These are phyloP conservation scores for Iris macrosiphon DNA, from an alignment of 106 monocot species.

Conservation along the genomic window DNA sequence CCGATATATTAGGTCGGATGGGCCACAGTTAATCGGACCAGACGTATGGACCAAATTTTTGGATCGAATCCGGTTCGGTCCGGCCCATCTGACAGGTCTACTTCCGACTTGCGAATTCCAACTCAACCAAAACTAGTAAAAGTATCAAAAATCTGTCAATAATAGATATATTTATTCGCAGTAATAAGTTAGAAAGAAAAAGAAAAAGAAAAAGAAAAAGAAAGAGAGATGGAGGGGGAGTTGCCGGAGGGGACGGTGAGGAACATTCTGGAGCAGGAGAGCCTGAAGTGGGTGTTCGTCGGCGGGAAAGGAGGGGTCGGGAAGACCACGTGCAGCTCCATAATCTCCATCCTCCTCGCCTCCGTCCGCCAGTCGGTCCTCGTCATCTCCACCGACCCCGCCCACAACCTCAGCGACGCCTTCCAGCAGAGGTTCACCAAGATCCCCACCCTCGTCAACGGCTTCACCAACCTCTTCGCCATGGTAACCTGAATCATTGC, in stretches of 20 bases:
- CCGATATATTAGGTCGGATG: no score
- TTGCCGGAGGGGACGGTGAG: slow-evolving; percentile 59
- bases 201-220: not conserved
- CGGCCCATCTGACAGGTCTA: no score
- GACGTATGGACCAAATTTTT: no score
- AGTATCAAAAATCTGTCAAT: no score
- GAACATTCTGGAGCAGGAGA: slow-evolving; percentile 82
- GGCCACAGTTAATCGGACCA: no score
- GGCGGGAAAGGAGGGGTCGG: slow-evolving; percentile 97
- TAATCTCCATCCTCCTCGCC: slow-evolving; percentile 73
- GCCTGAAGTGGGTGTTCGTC: slow-evolving; percentile 96
- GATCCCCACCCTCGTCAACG: slow-evolving; percentile 89
- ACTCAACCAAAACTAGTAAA: no score
- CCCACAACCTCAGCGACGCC: slow-evolving; percentile 96
- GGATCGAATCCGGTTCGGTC: no score
- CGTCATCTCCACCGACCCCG: slow-evolving; percentile 96
- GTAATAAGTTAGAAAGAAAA: no score
- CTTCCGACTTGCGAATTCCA: no score
- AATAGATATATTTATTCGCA: no score
- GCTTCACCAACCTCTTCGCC: slow-evolving; percentile 90
- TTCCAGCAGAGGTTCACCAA: slow-evolving; percentile 99
- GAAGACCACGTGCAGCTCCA: slow-evolving; percentile 94
- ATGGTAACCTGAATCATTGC: slow-evolving; percentile 37
- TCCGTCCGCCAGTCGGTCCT: slow-evolving; percentile 76
- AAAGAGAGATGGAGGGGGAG: slow-evolving; percentile 11